These are phyloP conservation scores for Mallotus nudiflorus DNA, from an alignment of 345 rosid species.

Conservation along the genomic window DNA sequence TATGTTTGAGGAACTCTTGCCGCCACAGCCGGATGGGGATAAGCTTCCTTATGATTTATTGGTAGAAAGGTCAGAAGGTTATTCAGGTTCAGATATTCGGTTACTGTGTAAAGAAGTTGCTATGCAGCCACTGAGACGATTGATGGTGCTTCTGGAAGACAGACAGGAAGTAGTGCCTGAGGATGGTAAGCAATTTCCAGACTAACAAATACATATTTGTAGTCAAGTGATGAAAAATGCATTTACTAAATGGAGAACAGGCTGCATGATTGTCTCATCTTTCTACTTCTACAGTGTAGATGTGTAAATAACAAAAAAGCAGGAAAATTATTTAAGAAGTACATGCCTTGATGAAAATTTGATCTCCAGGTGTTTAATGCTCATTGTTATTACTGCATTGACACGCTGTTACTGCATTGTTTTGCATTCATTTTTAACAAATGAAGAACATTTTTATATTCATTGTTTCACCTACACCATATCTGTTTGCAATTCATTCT, in stretches of 20 bases:
- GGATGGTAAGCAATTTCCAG: slow-evolving; percentile 51
- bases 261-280: neutral
- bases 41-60: slow-evolving; percentile 71
- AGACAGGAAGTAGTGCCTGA: slow-evolving; percentile 63
- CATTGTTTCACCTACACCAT: neutral
- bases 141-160: slow-evolving; percentile 67
- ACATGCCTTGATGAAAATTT: neutral
- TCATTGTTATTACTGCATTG: neutral
- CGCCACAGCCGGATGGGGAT: slow-evolving; percentile 47
- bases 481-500: neutral
- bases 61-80: slow-evolving; percentile 78
- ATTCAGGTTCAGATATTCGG: slow-evolving; percentile 90
- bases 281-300: neutral
- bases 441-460: neutral
- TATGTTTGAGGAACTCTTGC: slow-evolving; percentile 85
- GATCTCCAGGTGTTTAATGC: too few relatives aligned
- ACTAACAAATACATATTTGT: neutral
- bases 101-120: slow-evolving; percentile 92
- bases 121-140: slow-evolving; percentile 89
- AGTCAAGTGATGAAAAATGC: neutral
- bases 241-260: neutral
- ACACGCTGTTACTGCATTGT: neutral
- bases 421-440: neutral
- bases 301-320: neutral
- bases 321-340: too few relatives aligned